These are phyloP conservation scores for Malassezia equina DNA, from an alignment of 1,284 basidiomycete species.

Conservation along the genomic window DNA sequence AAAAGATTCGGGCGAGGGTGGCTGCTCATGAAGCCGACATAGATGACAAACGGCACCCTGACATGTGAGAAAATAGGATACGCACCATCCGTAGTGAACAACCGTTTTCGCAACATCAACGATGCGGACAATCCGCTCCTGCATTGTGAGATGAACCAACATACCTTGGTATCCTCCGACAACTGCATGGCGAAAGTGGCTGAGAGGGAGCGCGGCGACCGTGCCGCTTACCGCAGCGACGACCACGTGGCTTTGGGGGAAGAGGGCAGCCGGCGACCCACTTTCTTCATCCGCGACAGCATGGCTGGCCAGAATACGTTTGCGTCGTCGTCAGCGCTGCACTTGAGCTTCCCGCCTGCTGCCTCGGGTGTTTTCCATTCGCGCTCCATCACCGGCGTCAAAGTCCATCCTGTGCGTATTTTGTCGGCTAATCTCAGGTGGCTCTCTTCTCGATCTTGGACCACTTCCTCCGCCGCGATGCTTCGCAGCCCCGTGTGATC, in stretches of 20 bases:
- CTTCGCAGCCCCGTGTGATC: slow-evolving; percentile 61
- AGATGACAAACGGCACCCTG: slow-evolving; percentile 46
- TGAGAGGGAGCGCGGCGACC: background rate
- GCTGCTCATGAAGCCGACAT: slow-evolving; percentile 43
- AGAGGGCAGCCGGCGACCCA: background rate
- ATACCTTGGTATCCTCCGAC: slow-evolving; percentile 43
- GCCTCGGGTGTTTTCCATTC: slow-evolving; percentile 41
- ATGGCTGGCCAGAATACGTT: slow-evolving; percentile 17
- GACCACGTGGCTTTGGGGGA: slow-evolving; percentile 3
- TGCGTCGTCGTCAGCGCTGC: slow-evolving; percentile 38
- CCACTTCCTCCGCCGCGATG: slow-evolving; percentile 86
- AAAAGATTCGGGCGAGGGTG: slow-evolving; percentile 42
- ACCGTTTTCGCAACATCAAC: slow-evolving; percentile 41
- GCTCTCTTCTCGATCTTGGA: slow-evolving; percentile 88
- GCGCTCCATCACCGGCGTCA: slow-evolving; percentile 40
- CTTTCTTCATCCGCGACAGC: slow-evolving; percentile 14
- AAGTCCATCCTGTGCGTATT: slow-evolving; percentile 37
- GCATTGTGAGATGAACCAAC: slow-evolving; percentile 3
- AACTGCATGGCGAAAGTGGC: slow-evolving; percentile 22
- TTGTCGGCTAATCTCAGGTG: slow-evolving; percentile 6
- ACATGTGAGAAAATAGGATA: background rate
- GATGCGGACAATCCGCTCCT: slow-evolving; percentile 42
- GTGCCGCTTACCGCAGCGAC: slow-evolving; percentile 9
- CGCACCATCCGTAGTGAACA: slow-evolving; percentile 43
- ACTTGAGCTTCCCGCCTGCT: slow-evolving; percentile 43